Evolutionary conservation across 208 protist species (phyloP), one percentile per base, ranked within the genome.

Genomic region (Trypanosoma boissoni): DNA sequence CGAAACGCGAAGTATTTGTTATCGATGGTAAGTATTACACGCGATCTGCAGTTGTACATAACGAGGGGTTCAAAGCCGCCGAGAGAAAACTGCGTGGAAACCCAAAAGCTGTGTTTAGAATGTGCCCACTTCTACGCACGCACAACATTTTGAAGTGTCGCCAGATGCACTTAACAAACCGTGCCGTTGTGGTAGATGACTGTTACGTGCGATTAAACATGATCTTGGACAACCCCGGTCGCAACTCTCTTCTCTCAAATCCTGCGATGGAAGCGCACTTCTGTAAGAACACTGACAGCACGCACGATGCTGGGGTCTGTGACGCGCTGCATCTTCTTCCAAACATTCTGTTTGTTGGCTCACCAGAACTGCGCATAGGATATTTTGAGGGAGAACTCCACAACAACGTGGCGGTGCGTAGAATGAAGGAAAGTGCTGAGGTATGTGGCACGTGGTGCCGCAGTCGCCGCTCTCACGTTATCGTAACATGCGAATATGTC

Each of bases 141-240:
- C 86, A 92, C 74, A 80, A 77, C 42, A 74, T 92, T 5, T 69
- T 88, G 28, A 50, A 67, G 43, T 92, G 86, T 62, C 54, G 64
- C 18, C 36, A 74, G 14, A 50, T 92, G 10, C 86, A 92, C 64
- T 63, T 90, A 12, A 76, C 28, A 44, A 87, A 82, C 56, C 75
- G 82, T 42, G 86, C 68, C 14, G 57, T 92, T 14, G 49, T 87
- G 18, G 45, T 92, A 8, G 65, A 69, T 9, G 72, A 88, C 44
- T 72, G 74, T 36, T 92, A 86, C 70, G 74, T 92, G 21, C 76
- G 82, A 12, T 50, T 92, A 29, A 80, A 89, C 71, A 92, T 88
- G 80, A 46, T 92, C 28, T 55, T 86, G 5, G 60, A 89, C 28
- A 86, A 84, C 46, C 65, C 67, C 3, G 86, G 56, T 6, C 68